Conservation (phyloP, 257 asterid species). For the Nemophila menziesii region DNA sequence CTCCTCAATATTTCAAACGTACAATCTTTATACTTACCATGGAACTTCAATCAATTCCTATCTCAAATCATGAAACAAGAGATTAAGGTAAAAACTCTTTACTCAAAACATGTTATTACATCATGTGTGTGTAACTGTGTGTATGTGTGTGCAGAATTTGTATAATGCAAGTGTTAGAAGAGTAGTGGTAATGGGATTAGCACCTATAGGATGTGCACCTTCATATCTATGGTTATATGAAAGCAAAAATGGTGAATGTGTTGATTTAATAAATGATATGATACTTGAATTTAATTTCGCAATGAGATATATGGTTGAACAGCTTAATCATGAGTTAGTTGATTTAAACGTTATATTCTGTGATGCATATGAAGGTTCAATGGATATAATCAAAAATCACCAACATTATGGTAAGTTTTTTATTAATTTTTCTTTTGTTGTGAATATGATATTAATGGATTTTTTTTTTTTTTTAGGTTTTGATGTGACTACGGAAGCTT, state of each 20-base stretch:
- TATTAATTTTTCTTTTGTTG: neutral
- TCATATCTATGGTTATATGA: conserved; percentile 55
- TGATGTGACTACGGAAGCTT: conserved; percentile 58
- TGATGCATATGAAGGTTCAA: conserved; percentile 78
- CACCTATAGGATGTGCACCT: conserved; percentile 92
- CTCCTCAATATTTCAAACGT: conserved; percentile 71
- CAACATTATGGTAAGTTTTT: conserved; percentile 49
- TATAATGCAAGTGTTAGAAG: conserved; percentile 67
- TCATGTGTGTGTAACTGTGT: neutral
- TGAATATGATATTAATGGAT: neutral
- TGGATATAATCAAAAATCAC: conserved; percentile 70
- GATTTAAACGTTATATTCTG: conserved; percentile 63
- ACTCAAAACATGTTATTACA: neutral
- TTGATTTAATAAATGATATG: conserved; percentile 59
- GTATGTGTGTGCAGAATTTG: conserved; percentile 52
- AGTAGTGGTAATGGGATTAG: conserved; percentile 83
- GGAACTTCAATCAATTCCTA: conserved; percentile 77
- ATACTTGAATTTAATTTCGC: conserved; percentile 65
- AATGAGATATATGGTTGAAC: conserved; percentile 61
- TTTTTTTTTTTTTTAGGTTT: conserved; percentile 38
- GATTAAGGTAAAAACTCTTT: conserved; percentile 43
- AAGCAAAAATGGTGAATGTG: conserved; percentile 48
- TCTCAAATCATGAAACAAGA: conserved; percentile 57
- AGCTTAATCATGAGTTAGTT: conserved; percentile 49
- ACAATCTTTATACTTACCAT: conserved; percentile 61